Percentiles rank a stretch among this genome's conserved stretches.
phyloP scores from a whole-genome alignment of 306 rosid species.

The Betula pendula region DNA sequence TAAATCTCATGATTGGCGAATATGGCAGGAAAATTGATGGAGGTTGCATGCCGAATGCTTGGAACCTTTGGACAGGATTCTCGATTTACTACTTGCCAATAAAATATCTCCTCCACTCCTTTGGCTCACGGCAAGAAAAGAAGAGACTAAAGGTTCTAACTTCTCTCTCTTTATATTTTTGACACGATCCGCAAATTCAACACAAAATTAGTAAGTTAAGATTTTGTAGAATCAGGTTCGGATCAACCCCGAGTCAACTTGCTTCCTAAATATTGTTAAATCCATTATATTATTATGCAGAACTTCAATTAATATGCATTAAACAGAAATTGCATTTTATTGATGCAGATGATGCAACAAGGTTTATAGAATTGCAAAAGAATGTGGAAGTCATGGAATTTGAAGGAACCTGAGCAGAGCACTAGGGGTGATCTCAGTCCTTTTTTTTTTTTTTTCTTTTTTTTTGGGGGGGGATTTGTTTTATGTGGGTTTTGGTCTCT shows the following conservation, averaged over 20 bases:
- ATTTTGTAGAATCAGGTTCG: too few species aligned
- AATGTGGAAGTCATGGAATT: constrained; percentile 48
- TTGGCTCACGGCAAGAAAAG: constrained; percentile 13
- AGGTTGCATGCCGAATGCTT: constrained; percentile 78
- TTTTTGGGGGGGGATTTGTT: constrained; percentile 20
- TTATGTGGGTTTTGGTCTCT: constrained; percentile 42
- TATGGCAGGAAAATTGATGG: constrained; percentile 80
- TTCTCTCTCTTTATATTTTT: constrained; percentile 9
- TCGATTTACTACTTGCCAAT: constrained; percentile 73
- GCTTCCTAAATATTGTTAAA: not conserved
- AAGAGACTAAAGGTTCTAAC: constrained; percentile 37
- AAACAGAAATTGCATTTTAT: constrained; percentile 1
- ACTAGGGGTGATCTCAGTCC: too few species aligned
- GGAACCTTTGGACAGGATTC: constrained; percentile 72
- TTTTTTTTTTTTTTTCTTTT: constrained; percentile 25
- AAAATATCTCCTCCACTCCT: constrained; percentile 28
- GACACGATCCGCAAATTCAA: too few species aligned
- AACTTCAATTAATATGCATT: not conserved
- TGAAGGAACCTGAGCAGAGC: constrained; percentile 42
- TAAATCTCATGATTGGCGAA: constrained; percentile 17
- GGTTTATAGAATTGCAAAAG: constrained; percentile 31
- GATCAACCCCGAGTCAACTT: too few species aligned
- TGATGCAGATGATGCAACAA: constrained; percentile 57
- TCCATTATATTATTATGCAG: not conserved
- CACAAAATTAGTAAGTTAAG: too few species aligned